Evolutionary conservation across 495 filamentous ascomycete genomes (phyloP), one percentile per base, ranked within the genome.

Genomic region (Talaromyces proteolyticus): DNA sequence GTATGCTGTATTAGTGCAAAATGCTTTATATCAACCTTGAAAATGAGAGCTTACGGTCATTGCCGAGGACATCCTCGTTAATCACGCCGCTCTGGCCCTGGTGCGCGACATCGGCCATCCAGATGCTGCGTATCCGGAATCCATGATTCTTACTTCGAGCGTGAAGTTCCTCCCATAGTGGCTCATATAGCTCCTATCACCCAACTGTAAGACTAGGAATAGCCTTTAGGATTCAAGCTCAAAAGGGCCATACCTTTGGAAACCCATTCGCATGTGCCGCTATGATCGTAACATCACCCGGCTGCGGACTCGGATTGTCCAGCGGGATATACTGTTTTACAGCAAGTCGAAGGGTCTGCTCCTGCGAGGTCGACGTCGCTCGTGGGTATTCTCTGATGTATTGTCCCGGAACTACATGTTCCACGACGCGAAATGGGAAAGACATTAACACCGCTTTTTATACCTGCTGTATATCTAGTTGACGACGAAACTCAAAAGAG

Each of bases 211-310:
- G 0, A 24, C 56, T 19, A 59, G 51, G 22, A 41, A 43, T 4
- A 52, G 16, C 23, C 19, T 53, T 12, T 40, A 21, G 39, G 4
- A 44, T n/a, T 42, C 20, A 16, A 19, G 6, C 17, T 38, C 43
- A 42, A 43, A 51, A 46, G 26, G 36, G 18, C 26, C 59, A 46
- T 60, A 85, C 85, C 72, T 96, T 96, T n/a, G 86, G 85, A 57
- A 95, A 92, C 44, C 86, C 89, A 68, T 92, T 94, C 10, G 88
- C 91, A 65, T 92, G 88, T 10, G 88, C 82, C 17, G 76, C 88
- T 49, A 96, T 78, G 57, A 96, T 86, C 25, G 89, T 95, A 6
- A 94, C 66, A 66, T 93, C 89, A 6, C 87, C 87, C 0, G 76
- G 75, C 50, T 80, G 69, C 0, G 86, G 82, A 49, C 68, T 56